phyloP scores from a whole-genome alignment of 805 yeast genomes.

The Monosporozyma unispora region DNA sequence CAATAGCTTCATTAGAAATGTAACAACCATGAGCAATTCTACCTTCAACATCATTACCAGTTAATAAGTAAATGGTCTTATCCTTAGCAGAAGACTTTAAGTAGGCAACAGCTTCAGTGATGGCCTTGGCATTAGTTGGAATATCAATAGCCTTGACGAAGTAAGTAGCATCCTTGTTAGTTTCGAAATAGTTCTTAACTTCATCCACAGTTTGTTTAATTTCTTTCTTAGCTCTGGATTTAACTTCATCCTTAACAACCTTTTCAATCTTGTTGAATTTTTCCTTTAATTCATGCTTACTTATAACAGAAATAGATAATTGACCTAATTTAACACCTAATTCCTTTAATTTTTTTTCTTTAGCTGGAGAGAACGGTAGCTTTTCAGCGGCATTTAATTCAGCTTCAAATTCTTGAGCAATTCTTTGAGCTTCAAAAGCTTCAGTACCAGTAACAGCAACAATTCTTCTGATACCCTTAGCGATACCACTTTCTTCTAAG shows the following conservation, averaged over 20 bases:
- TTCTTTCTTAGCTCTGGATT: slow-evolving; percentile 82
- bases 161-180: slow-evolving; percentile 42
- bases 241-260: slow-evolving; percentile 77
- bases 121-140: slow-evolving; percentile 82
- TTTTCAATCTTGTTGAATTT: slow-evolving; percentile 76
- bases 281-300: slow-evolving; percentile 66
- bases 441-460: slow-evolving; percentile 92
- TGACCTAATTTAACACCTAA: slow-evolving; percentile 77
- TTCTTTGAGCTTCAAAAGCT: slow-evolving; percentile 82
- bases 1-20: slow-evolving; percentile 61
- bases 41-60: slow-evolving; percentile 52
- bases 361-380: slow-evolving; percentile 62
- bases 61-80: slow-evolving; percentile 69
- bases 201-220: slow-evolving; percentile 70
- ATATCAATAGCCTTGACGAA: slow-evolving; percentile 64
- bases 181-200: slow-evolving; percentile 59
- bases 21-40: slow-evolving; percentile 96
- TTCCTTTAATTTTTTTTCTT: slow-evolving; percentile 78
- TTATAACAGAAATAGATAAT: slow-evolving; percentile 69
- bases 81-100: slow-evolving; percentile 68
- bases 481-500: slow-evolving; percentile 93
- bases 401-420: slow-evolving; percentile 63
- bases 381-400: slow-evolving; percentile 50
- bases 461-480: slow-evolving; percentile 96
- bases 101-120: slow-evolving; percentile 82